These are phyloP conservation scores for Carnegiea gigantea DNA, from an alignment of 179 eudicot genomes.

Conservation along the genomic window DNA sequence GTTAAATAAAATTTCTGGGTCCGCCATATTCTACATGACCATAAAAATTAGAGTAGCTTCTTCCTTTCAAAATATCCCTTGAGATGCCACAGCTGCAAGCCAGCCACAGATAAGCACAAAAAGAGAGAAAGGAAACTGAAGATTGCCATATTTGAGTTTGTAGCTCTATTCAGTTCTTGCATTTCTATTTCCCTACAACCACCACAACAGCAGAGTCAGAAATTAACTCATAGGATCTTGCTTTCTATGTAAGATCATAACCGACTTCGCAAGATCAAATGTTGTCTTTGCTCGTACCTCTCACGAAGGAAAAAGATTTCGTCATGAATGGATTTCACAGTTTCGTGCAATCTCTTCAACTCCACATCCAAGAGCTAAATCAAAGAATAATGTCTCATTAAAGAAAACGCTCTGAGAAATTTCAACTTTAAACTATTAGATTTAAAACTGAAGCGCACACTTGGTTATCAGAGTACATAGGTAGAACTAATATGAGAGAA, in stretches of 20 bases:
- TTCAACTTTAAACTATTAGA: background rate
- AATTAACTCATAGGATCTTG: background rate
- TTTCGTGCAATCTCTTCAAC: conserved; percentile 39
- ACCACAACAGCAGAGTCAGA: background rate
- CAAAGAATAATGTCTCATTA: background rate
- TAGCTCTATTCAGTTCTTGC: conserved; percentile 52
- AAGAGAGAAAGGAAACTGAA: conserved; percentile 52
- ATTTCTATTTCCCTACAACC: conserved; percentile 56
- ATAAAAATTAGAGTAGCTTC: conserved; percentile 42
- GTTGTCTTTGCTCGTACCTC: conserved; percentile 28
- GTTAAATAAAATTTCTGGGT: no score
- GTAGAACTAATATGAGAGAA: no score
- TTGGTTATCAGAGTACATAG: no score
- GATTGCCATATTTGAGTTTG: conserved; percentile 51
- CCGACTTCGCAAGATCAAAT: background rate
- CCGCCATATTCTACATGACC: no score
- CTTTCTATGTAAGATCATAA: background rate
- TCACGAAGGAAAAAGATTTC: conserved; percentile 59
- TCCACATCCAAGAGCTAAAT: conserved; percentile 46
- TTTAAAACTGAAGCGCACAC: no score
- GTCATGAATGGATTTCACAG: conserved; percentile 44
- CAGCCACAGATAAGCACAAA: conserved; percentile 51
- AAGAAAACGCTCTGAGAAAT: background rate
- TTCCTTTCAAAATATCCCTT: conserved; percentile 66
- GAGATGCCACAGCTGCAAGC: conserved; percentile 59